Percentiles rank a stretch among this genome's conserved stretches.
These are phyloP conservation scores for Metschnikowia lochheadii DNA, from an alignment of 805 yeast species.

Conservation along the genomic window DNA sequence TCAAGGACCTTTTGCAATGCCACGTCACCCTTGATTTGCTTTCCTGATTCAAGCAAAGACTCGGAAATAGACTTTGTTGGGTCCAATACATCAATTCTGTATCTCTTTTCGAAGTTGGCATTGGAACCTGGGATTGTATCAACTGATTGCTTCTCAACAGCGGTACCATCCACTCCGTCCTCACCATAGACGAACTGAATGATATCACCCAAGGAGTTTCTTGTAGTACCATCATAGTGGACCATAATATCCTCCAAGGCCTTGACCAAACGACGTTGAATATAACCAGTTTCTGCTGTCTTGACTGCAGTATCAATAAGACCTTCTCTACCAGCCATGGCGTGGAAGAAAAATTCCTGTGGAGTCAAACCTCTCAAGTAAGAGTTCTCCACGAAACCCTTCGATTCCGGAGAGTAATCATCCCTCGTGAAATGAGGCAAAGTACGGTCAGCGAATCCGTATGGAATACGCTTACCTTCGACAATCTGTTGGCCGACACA, in stretches of 20 bases:
- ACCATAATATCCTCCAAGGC: constrained; percentile 97
- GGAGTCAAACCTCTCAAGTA: constrained; percentile 93
- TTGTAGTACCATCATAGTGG: constrained; percentile 95
- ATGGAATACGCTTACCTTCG: constrained; percentile 98
- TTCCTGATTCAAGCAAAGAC: constrained; percentile 78
- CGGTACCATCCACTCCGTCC: constrained; percentile 98
- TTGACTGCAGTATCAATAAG: constrained; percentile 98
- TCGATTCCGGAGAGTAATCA: constrained; percentile 97
- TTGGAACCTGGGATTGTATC: constrained; percentile 95
- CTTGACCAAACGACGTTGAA: constrained; percentile 95
- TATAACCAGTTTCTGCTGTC: constrained; percentile 98
- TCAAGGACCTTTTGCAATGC: constrained; percentile 78
- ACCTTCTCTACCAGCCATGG: constrained; percentile 99
- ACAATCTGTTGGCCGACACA: constrained; percentile 99
- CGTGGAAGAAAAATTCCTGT: constrained; percentile 96
- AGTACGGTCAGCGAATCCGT: constrained; percentile 94
- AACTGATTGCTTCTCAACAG: constrained; percentile 92
- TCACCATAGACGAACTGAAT: constrained; percentile 97
- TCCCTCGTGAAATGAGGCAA: constrained; percentile 98
- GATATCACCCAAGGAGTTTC: constrained; percentile 95
- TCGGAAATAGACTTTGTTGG: constrained; percentile 59
- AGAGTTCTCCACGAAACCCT: constrained; percentile 95
- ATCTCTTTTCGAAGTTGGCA: constrained; percentile 73
- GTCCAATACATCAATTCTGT: constrained; percentile 82
- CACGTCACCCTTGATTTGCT: constrained; percentile 86